Evolutionary conservation across 257 asterid genomes (phyloP), one percentile per base, ranked within the genome.

Genomic region (Scutellaria barbata): DNA sequence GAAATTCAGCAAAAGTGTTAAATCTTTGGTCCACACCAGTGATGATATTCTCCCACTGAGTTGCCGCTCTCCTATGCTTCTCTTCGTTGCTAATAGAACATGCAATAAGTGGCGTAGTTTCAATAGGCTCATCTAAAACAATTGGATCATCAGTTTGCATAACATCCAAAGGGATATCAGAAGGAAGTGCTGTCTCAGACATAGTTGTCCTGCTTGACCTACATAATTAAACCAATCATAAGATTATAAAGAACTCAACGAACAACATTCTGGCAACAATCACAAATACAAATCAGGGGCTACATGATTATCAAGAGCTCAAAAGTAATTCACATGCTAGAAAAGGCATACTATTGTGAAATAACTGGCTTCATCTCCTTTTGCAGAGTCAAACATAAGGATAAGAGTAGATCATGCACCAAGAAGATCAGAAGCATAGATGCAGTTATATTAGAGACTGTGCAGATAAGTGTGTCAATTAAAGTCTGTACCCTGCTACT

Each of bases 1-100:
- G 98, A 54, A 95, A 85, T 78, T 95, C 99, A 0, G 95, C 88
- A 75, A 91, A 95, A 62, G 96, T 89, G 75, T 85, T 88, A 79
- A 95, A 95, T 76, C 98, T 84, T 79, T 95, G 99, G 86, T 92
- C 96, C 71, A 92, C 98, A 33, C 99, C 99, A n/a, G 99, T 95
- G 69, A 95, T 95, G 71, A 84, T 78, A 71, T 95, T 87, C 82
- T 89, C 93, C 99, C 99, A 95, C 83, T 91, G 96, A 45, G 86
- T 85, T 25, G 96, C 92, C 35, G 96, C 99, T 84, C 88, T 84
- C 67, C 92, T 83, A 60, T 92, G 95, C 93, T 82, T 88, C 48
- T 91, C 92, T 7, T 84, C 90, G 58, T 68, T 83, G 80, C 75
- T 74, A 62, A 74, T 62, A 7, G 83, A 83, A 57, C 72, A 78